phyloP scores from a whole-genome alignment of 805 yeast species.

The Saccharomycopsis oosterbeekiorum region DNA sequence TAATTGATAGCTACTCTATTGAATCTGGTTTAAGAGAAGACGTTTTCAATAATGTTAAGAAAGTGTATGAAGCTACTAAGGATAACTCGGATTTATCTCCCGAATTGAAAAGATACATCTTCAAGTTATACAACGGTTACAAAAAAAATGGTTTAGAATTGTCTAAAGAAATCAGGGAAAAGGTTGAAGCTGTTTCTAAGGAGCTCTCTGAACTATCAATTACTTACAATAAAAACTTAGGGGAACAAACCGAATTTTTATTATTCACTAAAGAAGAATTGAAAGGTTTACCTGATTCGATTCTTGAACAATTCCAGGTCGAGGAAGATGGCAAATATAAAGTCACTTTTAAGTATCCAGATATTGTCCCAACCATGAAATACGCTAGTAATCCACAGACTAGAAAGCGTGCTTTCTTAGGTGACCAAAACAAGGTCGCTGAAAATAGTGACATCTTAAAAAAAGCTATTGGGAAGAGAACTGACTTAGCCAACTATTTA shows the following conservation, averaged over 20 bases:
- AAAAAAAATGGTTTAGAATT: slow-evolving; percentile 63
- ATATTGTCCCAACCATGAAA: slow-evolving; percentile 65
- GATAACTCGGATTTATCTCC: slow-evolving; percentile 30
- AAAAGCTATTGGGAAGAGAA: slow-evolving; percentile 53
- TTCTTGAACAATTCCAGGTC: slow-evolving; percentile 47
- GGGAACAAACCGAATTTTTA: slow-evolving; percentile 57
- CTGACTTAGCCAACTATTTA: slow-evolving; percentile 47
- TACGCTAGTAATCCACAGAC: slow-evolving; percentile 56
- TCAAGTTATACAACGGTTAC: slow-evolving; percentile 46
- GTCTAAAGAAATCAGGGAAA: slow-evolving; percentile 41
- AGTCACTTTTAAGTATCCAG: slow-evolving; percentile 78
- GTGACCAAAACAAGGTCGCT: slow-evolving; percentile 58
- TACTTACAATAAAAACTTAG: slow-evolving; percentile 53
- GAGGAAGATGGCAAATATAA: slow-evolving; percentile 37
- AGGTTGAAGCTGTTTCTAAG: slow-evolving; percentile 49
- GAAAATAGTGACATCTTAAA: slow-evolving; percentile 51
- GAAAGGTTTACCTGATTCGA: slow-evolving; percentile 63
- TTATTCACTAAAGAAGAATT: slow-evolving; percentile 55
- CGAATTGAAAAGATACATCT: slow-evolving; percentile 48
- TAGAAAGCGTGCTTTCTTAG: slow-evolving; percentile 54
- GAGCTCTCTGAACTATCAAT: slow-evolving; percentile 47
- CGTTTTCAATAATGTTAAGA: slow-evolving; percentile 48
- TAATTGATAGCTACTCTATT: slow-evolving; percentile 45
- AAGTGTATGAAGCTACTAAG: slow-evolving; percentile 34
- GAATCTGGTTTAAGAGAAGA: slow-evolving; percentile 61